A percentile compares a stretch with the other conserved stretches of the same genome.
Evolutionary conservation across 2,329 filamentous ascomycete species (phyloP).

Genomic region (Alternaria rosae): DNA sequence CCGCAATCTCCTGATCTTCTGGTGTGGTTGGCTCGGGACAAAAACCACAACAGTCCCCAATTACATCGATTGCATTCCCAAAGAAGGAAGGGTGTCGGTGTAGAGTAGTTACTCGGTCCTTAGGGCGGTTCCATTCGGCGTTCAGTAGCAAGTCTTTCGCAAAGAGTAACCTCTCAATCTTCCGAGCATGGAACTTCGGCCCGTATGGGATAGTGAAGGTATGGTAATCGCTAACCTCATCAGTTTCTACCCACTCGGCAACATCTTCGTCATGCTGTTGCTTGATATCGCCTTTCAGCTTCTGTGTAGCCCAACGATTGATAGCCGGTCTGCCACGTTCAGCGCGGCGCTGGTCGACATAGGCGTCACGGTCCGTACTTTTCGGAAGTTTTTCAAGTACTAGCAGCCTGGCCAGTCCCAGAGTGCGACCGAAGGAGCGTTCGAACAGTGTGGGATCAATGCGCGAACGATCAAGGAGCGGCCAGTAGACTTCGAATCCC

Average conservation of each 20-base stretch:
- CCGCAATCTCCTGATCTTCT: constrained; percentile 74
- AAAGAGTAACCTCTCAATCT: constrained; percentile 83
- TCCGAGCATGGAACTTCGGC: constrained; percentile 62
- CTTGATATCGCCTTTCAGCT: constrained; percentile 74
- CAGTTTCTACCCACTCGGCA: constrained; percentile 80
- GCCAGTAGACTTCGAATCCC: constrained; percentile 85
- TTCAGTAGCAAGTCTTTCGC: constrained; percentile 83
- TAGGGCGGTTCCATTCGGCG: constrained; percentile 80
- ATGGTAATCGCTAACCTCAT: constrained; percentile 81
- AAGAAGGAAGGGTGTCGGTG: constrained; percentile 90
- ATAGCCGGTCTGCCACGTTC: constrained; percentile 74
- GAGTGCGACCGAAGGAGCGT: constrained; percentile 75
- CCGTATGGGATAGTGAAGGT: constrained; percentile 72
- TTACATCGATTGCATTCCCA: constrained; percentile 72
- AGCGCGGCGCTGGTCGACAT: constrained; percentile 71
- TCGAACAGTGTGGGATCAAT: constrained; percentile 90
- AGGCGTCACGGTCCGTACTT: constrained; percentile 70
- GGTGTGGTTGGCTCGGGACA: constrained; percentile 74
- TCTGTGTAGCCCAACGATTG: constrained; percentile 52
- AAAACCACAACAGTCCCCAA: constrained; percentile 81
- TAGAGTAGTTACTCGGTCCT: constrained; percentile 77
- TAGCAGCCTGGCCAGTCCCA: constrained; percentile 79
- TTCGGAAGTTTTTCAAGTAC: constrained; percentile 82
- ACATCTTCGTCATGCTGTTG: constrained; percentile 79
- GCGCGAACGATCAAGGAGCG: constrained; percentile 73